Conservation (phyloP, 108 stramenopile species). For the Skeletonema grethae region DNA sequence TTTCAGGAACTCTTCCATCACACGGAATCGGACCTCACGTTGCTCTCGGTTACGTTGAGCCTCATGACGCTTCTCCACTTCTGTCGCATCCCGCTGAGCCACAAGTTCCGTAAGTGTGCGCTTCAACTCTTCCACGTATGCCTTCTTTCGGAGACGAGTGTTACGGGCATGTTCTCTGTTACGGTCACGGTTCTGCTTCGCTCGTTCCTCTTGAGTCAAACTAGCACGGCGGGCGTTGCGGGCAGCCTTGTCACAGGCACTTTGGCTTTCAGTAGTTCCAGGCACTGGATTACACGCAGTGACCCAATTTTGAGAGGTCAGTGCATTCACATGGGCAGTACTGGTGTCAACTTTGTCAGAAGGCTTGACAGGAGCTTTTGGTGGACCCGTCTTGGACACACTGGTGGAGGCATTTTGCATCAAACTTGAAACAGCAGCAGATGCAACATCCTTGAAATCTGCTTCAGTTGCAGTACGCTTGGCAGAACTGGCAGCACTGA, state of each 20-base stretch:
- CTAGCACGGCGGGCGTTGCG: slow-evolving; percentile 68
- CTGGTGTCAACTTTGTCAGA: slow-evolving; percentile 62
- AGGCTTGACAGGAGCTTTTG: slow-evolving; percentile 10
- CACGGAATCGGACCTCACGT: slow-evolving; percentile 82
- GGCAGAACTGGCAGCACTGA: slow-evolving; percentile 6
- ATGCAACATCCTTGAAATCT: slow-evolving; percentile 79
- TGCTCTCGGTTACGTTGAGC: slow-evolving; percentile 76
- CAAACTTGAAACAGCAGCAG: slow-evolving; percentile 74
- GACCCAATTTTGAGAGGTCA: slow-evolving; percentile 87
- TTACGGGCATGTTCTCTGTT: slow-evolving; percentile 94
- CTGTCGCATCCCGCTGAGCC: slow-evolving; percentile 73
- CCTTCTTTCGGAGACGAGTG: slow-evolving; percentile 92
- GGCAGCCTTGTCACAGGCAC: slow-evolving; percentile 55
- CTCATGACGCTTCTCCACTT: slow-evolving; percentile 65
- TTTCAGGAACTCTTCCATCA: slow-evolving; percentile 86
- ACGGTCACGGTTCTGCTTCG: slow-evolving; percentile 90
- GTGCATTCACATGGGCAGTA: slow-evolving; percentile 83
- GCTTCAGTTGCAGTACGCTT: slow-evolving; percentile 55
- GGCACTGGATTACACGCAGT: slow-evolving; percentile 63
- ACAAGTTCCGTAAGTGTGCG: slow-evolving; percentile 84
- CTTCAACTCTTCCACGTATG: slow-evolving; percentile 93
- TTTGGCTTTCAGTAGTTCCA: slow-evolving; percentile 20
- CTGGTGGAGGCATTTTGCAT: slow-evolving; percentile 62
- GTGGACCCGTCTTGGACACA: slow-evolving; percentile 1
- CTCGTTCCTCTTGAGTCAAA: slow-evolving; percentile 86